A percentile compares a stretch with the other conserved stretches of the same genome.
Conservation (phyloP, 805 yeast species). For the Sporopachydermia quercuum region DNA sequence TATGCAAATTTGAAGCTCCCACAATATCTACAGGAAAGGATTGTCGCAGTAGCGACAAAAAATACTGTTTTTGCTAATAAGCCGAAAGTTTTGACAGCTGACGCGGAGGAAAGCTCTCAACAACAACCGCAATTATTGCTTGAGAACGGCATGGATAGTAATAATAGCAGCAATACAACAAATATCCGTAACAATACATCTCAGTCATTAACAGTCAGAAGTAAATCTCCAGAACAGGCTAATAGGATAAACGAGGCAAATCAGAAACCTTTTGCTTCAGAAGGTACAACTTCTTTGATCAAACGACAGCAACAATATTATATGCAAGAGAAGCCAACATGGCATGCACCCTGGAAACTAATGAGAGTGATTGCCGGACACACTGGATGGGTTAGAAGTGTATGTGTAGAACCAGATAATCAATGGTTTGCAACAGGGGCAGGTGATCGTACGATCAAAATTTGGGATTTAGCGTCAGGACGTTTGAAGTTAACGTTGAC, state of each 20-base stretch:
- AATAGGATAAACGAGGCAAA: no score
- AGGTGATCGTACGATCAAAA: constrained; percentile 72
- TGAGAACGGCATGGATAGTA: background rate
- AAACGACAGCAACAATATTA: background rate
- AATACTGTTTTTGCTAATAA: background rate
- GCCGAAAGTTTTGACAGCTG: background rate
- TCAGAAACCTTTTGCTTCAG: no score
- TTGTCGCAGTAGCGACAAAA: background rate
- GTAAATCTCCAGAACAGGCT: background rate
- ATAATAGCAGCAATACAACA: background rate
- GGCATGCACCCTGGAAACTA: constrained; percentile 60
- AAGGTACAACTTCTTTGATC: background rate
- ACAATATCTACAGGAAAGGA: background rate
- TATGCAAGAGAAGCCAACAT: constrained; percentile 13
- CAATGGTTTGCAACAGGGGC: constrained; percentile 90
- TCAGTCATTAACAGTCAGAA: background rate
- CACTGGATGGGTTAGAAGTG: constrained; percentile 81
- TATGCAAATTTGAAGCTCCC: background rate
- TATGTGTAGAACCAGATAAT: constrained; percentile 74
- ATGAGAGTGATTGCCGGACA: constrained; percentile 74
- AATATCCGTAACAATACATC: background rate
- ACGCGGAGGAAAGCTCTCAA: background rate
- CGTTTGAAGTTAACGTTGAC: constrained; percentile 60
- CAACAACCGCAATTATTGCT: background rate
- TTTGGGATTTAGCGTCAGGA: constrained; percentile 79